Percentiles rank a stretch among this genome's conserved stretches.
Evolutionary conservation across 108 stramenopile species (phyloP).

Genomic region (Cylindrotheca closterium): DNA sequence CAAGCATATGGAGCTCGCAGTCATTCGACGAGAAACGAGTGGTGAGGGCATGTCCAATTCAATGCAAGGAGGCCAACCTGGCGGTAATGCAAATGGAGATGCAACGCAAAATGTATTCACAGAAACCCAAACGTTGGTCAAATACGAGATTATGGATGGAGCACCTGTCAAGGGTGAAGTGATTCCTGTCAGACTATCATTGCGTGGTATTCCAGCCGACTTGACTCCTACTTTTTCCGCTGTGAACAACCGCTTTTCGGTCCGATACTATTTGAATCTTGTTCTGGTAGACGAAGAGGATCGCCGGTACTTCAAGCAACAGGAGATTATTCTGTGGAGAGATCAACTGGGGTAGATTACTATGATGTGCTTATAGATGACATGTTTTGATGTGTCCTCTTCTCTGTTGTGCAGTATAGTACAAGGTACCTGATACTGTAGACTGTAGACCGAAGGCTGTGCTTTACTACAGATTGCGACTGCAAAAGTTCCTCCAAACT

Average conservation of each 20-base stretch:
- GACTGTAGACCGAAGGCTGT: neutral
- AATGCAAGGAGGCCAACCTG: constrained; percentile 18
- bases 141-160: constrained; percentile 99
- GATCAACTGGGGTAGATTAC: constrained; percentile 82
- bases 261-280: constrained; percentile 97
- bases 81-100: constrained; percentile 16
- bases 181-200: constrained; percentile 82
- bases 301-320: constrained; percentile 99
- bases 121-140: constrained; percentile 95
- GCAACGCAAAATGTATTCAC: constrained; percentile 74
- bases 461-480: too few relatives aligned
- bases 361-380: neutral
- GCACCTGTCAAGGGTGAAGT: constrained; percentile 94
- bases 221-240: constrained; percentile 97
- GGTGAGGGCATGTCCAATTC: constrained; percentile 77
- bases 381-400: neutral
- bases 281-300: constrained; percentile 99
- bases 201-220: constrained; percentile 93
- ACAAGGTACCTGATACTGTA: neutral
- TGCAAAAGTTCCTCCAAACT: too few relatives aligned
- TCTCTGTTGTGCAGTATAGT: neutral
- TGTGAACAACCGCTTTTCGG: constrained; percentile 92
- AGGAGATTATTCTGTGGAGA: constrained; percentile 97
- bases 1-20: constrained; percentile 98
- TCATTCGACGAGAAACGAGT: constrained; percentile 95